Evolutionary conservation across 2,329 filamentous ascomycete species (phyloP).

Genomic region (Coniochaeta hoffmannii): DNA sequence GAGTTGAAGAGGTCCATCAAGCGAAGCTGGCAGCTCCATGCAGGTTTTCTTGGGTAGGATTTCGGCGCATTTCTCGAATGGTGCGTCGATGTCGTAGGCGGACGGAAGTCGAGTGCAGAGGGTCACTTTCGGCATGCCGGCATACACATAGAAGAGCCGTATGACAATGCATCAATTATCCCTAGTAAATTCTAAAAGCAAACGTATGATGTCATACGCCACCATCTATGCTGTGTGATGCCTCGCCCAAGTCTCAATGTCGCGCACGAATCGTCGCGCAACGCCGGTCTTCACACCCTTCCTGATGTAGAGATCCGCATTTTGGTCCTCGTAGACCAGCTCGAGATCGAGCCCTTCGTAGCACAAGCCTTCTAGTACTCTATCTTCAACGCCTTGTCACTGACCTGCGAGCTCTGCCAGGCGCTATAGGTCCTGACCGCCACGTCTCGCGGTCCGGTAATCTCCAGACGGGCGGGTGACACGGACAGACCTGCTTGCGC

Average conservation of each 20-base stretch:
- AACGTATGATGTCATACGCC: background rate
- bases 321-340: conserved; percentile 2
- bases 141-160: conserved; percentile 1
- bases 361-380: conserved; percentile 5
- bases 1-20: background rate
- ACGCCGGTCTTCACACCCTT: conserved; percentile 5
- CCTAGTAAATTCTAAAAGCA: background rate
- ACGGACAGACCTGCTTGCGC: background rate
- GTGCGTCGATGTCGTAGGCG: background rate
- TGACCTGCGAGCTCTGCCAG: conserved; percentile 7
- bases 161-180: background rate
- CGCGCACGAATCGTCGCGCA: conserved; percentile 3
- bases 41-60: background rate
- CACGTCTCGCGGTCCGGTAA: conserved; percentile 7
- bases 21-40: background rate
- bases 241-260: conserved; percentile 5
- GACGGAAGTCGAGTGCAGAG: background rate
- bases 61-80: background rate
- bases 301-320: conserved; percentile 1
- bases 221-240: background rate
- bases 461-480: background rate
- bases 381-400: conserved; percentile 3
- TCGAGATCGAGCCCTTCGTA: background rate
- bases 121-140: conserved; percentile 14
- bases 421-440: conserved; percentile 4